Evolutionary conservation across 2,329 filamentous ascomycete genomes (phyloP).

Genomic region (Fusarium brevicatenulatum): DNA sequence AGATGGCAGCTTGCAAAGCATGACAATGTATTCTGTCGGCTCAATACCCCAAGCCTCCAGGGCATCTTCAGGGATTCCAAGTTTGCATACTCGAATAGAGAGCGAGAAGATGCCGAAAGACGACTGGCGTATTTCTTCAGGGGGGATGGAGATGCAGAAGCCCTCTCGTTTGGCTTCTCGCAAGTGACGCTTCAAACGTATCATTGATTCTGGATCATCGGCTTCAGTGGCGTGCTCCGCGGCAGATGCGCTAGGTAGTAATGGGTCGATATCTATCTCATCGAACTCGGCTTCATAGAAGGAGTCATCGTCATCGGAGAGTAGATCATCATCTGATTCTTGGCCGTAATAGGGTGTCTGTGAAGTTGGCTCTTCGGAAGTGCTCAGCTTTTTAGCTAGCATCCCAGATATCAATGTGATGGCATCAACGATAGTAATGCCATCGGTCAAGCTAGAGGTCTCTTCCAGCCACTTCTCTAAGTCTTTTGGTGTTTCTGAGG

Average conservation of each 20-base stretch:
- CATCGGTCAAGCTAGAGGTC: slow-evolving; percentile 46
- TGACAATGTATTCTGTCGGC: slow-evolving; percentile 74
- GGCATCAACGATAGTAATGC: slow-evolving; percentile 42
- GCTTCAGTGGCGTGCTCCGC: neutral
- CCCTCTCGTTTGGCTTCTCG: slow-evolving; percentile 69
- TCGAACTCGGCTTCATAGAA: slow-evolving; percentile 30
- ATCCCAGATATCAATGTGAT: slow-evolving; percentile 27
- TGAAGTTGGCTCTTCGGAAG: neutral
- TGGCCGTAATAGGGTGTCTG: neutral
- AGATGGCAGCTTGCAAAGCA: slow-evolving; percentile 73
- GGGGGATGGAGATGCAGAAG: slow-evolving; percentile 74
- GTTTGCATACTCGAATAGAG: slow-evolving; percentile 74
- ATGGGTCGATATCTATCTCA: slow-evolving; percentile 27
- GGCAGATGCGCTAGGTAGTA: slow-evolving; percentile 2
- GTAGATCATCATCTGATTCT: slow-evolving; percentile 10
- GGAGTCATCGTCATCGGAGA: slow-evolving; percentile 17
- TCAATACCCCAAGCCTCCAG: slow-evolving; percentile 81
- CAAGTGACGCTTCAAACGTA: slow-evolving; percentile 52
- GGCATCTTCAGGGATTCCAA: slow-evolving; percentile 78
- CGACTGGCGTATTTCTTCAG: slow-evolving; percentile 55
- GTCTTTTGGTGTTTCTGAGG: slow-evolving; percentile 50
- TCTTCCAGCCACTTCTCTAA: slow-evolving; percentile 59
- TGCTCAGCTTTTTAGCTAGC: slow-evolving; percentile 23
- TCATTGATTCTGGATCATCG: neutral
- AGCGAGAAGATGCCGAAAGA: slow-evolving; percentile 65